These are phyloP conservation scores for Saccharomyces paradoxus DNA, from an alignment of 805 yeast species.

Conservation along the genomic window DNA sequence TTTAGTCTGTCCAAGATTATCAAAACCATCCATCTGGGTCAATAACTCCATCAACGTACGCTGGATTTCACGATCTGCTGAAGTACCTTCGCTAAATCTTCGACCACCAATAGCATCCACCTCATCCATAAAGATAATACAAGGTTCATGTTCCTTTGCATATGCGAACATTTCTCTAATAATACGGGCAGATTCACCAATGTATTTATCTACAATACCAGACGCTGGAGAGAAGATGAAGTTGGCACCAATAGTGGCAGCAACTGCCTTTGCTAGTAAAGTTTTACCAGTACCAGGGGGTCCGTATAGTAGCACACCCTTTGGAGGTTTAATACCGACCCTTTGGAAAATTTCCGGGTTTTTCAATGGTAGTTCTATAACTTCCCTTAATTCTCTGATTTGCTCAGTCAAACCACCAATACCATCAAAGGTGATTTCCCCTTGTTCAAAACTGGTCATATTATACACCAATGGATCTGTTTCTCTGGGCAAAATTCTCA, in stretches of 20 bases:
- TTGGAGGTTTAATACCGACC: slow-evolving; percentile 98
- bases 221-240: slow-evolving; percentile 97
- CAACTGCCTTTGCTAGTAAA: slow-evolving; percentile 91
- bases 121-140: slow-evolving; percentile 97
- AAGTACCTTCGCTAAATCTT: slow-evolving; percentile 94
- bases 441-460: slow-evolving; percentile 98
- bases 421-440: slow-evolving; percentile 87
- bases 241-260: slow-evolving; percentile 97
- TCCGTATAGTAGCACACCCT: slow-evolving; percentile 92
- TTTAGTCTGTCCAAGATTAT: slow-evolving; percentile 91
- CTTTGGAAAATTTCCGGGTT: slow-evolving; percentile 93
- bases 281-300: slow-evolving; percentile 99
- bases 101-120: slow-evolving; percentile 98
- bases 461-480: slow-evolving; percentile 97
- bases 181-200: slow-evolving; percentile 94
- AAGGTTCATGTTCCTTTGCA: slow-evolving; percentile 96
- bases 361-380: slow-evolving; percentile 91
- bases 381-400: slow-evolving; percentile 93
- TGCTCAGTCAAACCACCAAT: slow-evolving; percentile 96
- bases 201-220: slow-evolving; percentile 94
- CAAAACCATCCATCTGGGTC: slow-evolving; percentile 98
- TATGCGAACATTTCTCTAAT: slow-evolving; percentile 97
- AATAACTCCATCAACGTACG: slow-evolving; percentile 94
- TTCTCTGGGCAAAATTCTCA: slow-evolving; percentile 95
- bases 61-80: slow-evolving; percentile 97